Base-by-base conservation (phyloP, 2,329 filamentous ascomycete species). In the Alternaria rosae region DNA sequence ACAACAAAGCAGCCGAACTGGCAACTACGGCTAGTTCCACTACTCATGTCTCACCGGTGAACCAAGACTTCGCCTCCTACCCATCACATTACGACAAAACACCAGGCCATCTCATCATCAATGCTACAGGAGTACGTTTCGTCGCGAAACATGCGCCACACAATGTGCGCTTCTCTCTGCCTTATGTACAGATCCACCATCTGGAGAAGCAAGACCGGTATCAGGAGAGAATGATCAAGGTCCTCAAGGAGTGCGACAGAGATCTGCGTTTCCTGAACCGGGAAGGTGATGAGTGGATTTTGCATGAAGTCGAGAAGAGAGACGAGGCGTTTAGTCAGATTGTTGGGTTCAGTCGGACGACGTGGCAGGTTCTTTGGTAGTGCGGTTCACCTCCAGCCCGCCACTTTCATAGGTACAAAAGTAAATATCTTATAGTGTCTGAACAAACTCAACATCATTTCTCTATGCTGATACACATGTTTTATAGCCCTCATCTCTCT, bases 291-390 rank as follows among this genome's bases (percentile, higher is more conserved):
- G 66, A 70, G 30, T 66, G 38, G 21, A 8, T 71, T 20, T 28
- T 76, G 17, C 61, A 57, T 21, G 60, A 71, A 44, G 53, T 78
- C 61, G 63, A 72, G 9, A 54, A 59, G 41, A 70, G 76, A 10
- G 66, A 78, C 47, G 65, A 76, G 61, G 74, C 67, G 3, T 77
- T 77, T 56, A 66, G 65, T 3, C 76, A 77, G 64, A 70, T 78
- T 50, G 53, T 77, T 12, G 76, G 75, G 12, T 77, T 74, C 35
- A 73, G 72, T 51, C 50, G 62, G 23, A 55, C 61, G 15, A 35
- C 23, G 2, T 78, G 75, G 74, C 75, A 77, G 67, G 70, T 77
- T 21, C 63, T 70, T 43, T 76, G 74, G 74, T 76, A 65, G 30
- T 23, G 23, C 5, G 5, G 12, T 45, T 10, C 13, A 15, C 25